phyloP scores from a whole-genome alignment of 208 protist genomes.

The Leishmania tarentolae region DNA sequence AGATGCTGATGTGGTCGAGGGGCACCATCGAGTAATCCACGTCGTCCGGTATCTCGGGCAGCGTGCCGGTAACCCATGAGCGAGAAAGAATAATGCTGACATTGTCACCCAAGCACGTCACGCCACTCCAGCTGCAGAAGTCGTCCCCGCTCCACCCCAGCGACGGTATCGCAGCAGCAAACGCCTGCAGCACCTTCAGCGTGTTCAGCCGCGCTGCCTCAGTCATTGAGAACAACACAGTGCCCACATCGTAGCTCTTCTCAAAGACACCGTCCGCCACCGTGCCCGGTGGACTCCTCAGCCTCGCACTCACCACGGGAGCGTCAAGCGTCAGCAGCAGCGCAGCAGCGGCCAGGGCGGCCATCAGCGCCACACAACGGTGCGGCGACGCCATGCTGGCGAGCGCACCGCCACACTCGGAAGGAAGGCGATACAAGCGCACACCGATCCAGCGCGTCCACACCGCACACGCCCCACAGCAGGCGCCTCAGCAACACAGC shows the following conservation, averaged over 20 bases:
- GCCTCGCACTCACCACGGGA: too few species aligned
- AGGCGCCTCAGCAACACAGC: too few species aligned
- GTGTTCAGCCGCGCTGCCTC: too few species aligned
- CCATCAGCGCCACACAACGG: neutral
- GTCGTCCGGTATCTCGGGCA: conserved; percentile 8
- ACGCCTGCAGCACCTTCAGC: too few species aligned
- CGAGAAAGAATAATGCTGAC: too few species aligned
- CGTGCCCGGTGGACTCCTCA: too few species aligned
- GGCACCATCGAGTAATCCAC: conserved; percentile 3
- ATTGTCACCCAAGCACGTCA: neutral
- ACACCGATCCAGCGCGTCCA: too few species aligned
- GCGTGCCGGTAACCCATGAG: neutral
- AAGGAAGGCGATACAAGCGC: neutral
- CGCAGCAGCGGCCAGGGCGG: neutral
- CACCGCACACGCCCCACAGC: too few species aligned
- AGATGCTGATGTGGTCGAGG: neutral
- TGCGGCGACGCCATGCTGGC: neutral
- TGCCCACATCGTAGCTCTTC: neutral
- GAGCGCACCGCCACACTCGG: neutral
- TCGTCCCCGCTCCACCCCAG: too few species aligned
- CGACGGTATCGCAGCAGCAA: too few species aligned
- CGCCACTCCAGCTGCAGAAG: neutral
- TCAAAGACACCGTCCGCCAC: too few species aligned
- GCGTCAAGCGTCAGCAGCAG: neutral
- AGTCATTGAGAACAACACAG: neutral